Evolutionary conservation across 2,329 filamentous ascomycete species (phyloP).

Genomic region (Leptographium radiaticola): DNA sequence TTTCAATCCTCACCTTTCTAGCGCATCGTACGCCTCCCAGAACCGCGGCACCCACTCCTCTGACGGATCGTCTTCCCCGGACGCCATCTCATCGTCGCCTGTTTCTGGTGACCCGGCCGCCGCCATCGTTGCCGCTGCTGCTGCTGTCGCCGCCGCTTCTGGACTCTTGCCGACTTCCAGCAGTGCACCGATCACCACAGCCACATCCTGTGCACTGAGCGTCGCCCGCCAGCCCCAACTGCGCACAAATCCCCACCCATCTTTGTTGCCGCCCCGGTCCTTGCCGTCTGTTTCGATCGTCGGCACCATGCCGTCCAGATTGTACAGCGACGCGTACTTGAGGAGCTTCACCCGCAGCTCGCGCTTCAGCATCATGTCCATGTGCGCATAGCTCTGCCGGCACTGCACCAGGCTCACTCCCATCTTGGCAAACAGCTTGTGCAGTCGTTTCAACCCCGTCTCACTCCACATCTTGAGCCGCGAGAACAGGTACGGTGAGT

Average conservation of each 20-base stretch:
- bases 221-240: conserved; percentile 98
- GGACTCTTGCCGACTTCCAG: conserved; percentile 70
- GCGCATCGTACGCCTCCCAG: conserved; percentile 60
- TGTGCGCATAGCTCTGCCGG: conserved; percentile 91
- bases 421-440: conserved; percentile 96
- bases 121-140: conserved; percentile 19
- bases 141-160: conserved; percentile 18
- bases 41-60: conserved; percentile 56
- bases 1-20: conserved; percentile 44
- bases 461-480: conserved; percentile 92
- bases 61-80: conserved; percentile 21
- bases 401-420: conserved; percentile 88
- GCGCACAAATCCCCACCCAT: conserved; percentile 93
- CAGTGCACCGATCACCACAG: conserved; percentile 82
- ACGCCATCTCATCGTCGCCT: conserved; percentile 29
- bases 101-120: conserved; percentile 28
- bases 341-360: conserved; percentile 67
- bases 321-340: conserved; percentile 86
- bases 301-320: conserved; percentile 85
- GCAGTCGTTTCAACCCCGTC: conserved; percentile 70
- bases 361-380: conserved; percentile 94
- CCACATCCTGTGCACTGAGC: conserved; percentile 82
- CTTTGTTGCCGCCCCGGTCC: conserved; percentile 59
- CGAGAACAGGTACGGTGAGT: conserved; percentile 88
- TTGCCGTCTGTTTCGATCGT: conserved; percentile 57